These are phyloP conservation scores for Neonothopanus nambi DNA, from an alignment of 1,284 basidiomycete genomes.

Conservation along the genomic window DNA sequence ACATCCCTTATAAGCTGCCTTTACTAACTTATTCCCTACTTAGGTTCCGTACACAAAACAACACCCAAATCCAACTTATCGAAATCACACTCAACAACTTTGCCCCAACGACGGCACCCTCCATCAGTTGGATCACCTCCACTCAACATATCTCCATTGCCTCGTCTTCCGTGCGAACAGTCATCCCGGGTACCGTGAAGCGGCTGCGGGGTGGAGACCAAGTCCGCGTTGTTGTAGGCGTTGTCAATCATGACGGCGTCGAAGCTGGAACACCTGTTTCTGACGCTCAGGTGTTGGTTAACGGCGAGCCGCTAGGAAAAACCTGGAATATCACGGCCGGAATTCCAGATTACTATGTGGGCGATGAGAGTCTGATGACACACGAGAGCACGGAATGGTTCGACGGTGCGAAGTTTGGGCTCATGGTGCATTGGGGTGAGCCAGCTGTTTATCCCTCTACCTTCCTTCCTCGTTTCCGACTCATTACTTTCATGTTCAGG, in stretches of 20 bases:
- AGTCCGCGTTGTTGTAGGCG: conserved; percentile 25
- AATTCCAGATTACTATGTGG: conserved; percentile 14
- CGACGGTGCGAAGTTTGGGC: conserved; percentile 14
- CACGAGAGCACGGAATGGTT: conserved; percentile 16
- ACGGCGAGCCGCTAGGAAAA: background rate
- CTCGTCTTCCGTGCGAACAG: conserved; percentile 24
- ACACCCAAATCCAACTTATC: conserved; percentile 23
- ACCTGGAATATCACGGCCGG: conserved; percentile 11
- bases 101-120: conserved; percentile 15
- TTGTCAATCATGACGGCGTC: conserved; percentile 15
- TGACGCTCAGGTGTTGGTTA: conserved; percentile 11
- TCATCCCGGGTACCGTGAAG: conserved; percentile 23
- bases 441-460: background rate
- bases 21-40: background rate
- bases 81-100: conserved; percentile 28
- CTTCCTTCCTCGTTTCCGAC: background rate
- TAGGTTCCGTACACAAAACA: conserved; percentile 12
- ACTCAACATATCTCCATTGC: conserved; percentile 17
- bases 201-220: conserved; percentile 29
- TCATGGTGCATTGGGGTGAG: conserved; percentile 16
- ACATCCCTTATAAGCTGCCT: background rate
- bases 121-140: conserved; percentile 22
- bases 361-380: conserved; percentile 14
- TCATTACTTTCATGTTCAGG: background rate
- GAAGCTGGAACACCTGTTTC: conserved; percentile 9